phyloP scores from a whole-genome alignment of 345 rosid genomes.

The Eucalyptus viminalis region DNA sequence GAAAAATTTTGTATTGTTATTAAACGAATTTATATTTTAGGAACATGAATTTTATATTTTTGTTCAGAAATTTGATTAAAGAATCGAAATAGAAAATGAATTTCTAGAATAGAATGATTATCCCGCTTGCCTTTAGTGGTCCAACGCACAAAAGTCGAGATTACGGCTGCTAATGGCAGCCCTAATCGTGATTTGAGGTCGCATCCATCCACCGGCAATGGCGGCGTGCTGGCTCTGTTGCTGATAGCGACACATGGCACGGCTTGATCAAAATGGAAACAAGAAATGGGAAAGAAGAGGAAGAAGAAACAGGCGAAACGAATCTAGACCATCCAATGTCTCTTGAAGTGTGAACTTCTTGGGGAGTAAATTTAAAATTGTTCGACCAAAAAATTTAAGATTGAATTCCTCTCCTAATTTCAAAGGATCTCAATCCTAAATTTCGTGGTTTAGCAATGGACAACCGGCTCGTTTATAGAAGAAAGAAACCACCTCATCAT shows the following conservation, averaged over 20 bases:
- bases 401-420: neutral
- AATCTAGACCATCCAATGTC: neutral
- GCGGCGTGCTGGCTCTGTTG: neutral
- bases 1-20: too few relatives aligned
- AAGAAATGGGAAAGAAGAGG: neutral
- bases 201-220: neutral
- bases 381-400: neutral
- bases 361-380: neutral
- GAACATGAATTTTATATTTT: too few relatives aligned
- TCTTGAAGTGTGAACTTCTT: neutral
- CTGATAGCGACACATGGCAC: fast-evolving
- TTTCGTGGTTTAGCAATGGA: neutral
- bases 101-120: too few relatives aligned
- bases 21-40: fast-evolving
- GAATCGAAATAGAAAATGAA: fast-evolving
- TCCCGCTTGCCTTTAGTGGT: fast-evolving
- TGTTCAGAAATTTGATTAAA: fast-evolving
- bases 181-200: neutral
- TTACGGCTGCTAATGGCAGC: fast-evolving
- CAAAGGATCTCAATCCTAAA: neutral
- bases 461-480: too few relatives aligned
- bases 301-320: neutral
- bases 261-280: neutral
- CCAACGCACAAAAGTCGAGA: neutral
- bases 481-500: too few relatives aligned